These are phyloP conservation scores for Xylariaceae sp. DNA, from an alignment of 2,329 filamentous ascomycete species.

Conservation along the genomic window DNA sequence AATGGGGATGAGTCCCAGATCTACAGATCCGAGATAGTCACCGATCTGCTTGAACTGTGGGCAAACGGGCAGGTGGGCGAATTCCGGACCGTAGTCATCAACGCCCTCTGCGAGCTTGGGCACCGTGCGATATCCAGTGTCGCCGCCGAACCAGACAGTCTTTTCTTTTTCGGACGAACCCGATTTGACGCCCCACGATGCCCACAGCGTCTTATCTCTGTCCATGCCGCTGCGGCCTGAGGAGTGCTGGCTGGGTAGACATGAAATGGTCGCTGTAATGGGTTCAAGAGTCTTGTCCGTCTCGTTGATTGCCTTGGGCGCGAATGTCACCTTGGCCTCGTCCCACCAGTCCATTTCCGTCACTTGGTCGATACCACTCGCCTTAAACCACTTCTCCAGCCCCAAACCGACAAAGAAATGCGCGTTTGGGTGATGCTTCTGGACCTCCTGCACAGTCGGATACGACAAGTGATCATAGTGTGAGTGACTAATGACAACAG, in stretches of 20 bases:
- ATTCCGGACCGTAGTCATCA: slow-evolving; percentile 71
- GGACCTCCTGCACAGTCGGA: slow-evolving; percentile 68
- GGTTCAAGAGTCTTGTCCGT: slow-evolving; percentile 35
- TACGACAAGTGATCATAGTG: slow-evolving; percentile 93
- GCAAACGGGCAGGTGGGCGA: slow-evolving; percentile 66
- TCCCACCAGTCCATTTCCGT: slow-evolving; percentile 98
- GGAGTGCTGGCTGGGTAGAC: slow-evolving; percentile 81
- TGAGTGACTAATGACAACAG: slow-evolving; percentile 80
- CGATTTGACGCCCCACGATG: slow-evolving; percentile 76
- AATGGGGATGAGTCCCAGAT: slow-evolving; percentile 89
- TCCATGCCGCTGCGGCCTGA: slow-evolving; percentile 69
- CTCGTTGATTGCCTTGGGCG: slow-evolving; percentile 26
- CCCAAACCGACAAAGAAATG: slow-evolving; percentile 89
- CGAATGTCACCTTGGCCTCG: slow-evolving; percentile 67
- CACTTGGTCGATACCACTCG: slow-evolving; percentile 68
- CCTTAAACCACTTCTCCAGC: slow-evolving; percentile 77
- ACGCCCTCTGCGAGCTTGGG: slow-evolving; percentile 56
- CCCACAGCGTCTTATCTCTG: slow-evolving; percentile 77
- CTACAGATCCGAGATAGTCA: slow-evolving; percentile 75
- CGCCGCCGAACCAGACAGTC: slow-evolving; percentile 84
- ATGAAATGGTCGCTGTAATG: slow-evolving; percentile 71
- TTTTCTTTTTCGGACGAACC: slow-evolving; percentile 49
- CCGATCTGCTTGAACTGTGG: slow-evolving; percentile 87
- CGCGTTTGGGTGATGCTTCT: slow-evolving; percentile 68
- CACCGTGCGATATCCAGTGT: slow-evolving; percentile 86